Conservation (phyloP, 441 rosid genomes). For the Adansonia gregorii region DNA sequence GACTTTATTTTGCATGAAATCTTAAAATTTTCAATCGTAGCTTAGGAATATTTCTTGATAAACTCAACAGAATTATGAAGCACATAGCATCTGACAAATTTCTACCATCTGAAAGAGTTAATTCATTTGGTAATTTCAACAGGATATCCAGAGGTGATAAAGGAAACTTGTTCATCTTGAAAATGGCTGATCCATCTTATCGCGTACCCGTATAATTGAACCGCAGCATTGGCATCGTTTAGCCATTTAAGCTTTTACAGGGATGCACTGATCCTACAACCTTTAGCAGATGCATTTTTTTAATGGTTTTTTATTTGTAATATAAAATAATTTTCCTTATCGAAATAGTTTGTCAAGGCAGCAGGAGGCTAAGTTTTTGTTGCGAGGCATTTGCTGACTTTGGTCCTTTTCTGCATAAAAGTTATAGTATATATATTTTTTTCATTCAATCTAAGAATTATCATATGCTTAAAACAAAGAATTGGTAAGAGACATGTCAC, state of each 20-base stretch:
- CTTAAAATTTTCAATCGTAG: not conserved
- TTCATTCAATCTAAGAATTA: too few relatives aligned
- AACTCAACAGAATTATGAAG: not conserved
- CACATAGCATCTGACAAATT: not conserved
- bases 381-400: not conserved
- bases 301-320: not conserved
- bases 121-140: constrained; percentile 21
- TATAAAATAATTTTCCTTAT: not conserved
- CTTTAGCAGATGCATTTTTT: not conserved
- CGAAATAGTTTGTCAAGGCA: not conserved
- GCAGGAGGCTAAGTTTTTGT: not conserved
- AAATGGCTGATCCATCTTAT: constrained; percentile 88
- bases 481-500: too few relatives aligned
- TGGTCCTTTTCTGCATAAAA: not conserved
- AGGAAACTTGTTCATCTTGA: constrained; percentile 77
- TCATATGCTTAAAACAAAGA: not conserved
- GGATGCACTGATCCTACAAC: not conserved
- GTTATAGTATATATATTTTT: not conserved
- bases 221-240: not conserved
- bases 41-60: not conserved
- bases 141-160: constrained; percentile 91
- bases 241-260: not conserved
- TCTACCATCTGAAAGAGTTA: too few relatives aligned
- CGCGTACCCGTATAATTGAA: constrained; percentile 39
- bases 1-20: not conserved